phyloP scores from a whole-genome alignment of 768 basidiomycete genomes.

The Boletus pseudo-olivaceus region DNA sequence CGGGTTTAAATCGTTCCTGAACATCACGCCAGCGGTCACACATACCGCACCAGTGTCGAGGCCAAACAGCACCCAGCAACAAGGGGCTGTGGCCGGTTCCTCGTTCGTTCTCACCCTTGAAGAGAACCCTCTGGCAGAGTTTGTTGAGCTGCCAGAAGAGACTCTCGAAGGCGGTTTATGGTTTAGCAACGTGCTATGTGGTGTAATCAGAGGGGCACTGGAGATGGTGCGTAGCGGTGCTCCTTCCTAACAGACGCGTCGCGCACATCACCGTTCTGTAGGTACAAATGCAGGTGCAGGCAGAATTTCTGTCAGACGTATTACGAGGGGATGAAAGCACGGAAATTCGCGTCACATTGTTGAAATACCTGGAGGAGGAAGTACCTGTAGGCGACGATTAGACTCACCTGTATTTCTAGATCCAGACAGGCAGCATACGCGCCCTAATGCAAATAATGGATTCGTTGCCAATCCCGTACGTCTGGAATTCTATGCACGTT shows the following conservation, averaged over 20 bases:
- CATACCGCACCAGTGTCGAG: constrained; percentile 59
- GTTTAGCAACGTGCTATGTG: constrained; percentile 96
- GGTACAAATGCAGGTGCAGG: constrained; percentile 96
- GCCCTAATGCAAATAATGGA: constrained; percentile 2
- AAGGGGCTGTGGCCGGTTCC: constrained; percentile 44
- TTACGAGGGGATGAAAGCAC: constrained; percentile 92
- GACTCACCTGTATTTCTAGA: constrained; percentile 25
- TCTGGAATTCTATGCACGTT: not conserved
- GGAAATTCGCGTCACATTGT: constrained; percentile 85
- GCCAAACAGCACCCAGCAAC: constrained; percentile 40
- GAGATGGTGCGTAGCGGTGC: constrained; percentile 76
- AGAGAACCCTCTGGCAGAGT: constrained; percentile 95
- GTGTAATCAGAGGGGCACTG: constrained; percentile 86
- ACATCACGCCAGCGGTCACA: constrained; percentile 79
- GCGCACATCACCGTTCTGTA: constrained; percentile 33
- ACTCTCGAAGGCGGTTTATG: constrained; percentile 89
- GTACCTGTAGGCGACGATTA: constrained; percentile 91
- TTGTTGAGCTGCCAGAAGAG: constrained; percentile 94
- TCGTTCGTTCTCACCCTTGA: constrained; percentile 85
- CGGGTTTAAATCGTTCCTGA: constrained; percentile 96
- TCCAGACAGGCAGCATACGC: not conserved
- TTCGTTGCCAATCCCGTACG: not conserved
- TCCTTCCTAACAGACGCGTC: not conserved
- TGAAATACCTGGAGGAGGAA: constrained; percentile 95
- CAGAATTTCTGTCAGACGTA: constrained; percentile 84